phyloP scores from a whole-genome alignment of 768 basidiomycete genomes.

The Termitomyces eurrhizus region DNA sequence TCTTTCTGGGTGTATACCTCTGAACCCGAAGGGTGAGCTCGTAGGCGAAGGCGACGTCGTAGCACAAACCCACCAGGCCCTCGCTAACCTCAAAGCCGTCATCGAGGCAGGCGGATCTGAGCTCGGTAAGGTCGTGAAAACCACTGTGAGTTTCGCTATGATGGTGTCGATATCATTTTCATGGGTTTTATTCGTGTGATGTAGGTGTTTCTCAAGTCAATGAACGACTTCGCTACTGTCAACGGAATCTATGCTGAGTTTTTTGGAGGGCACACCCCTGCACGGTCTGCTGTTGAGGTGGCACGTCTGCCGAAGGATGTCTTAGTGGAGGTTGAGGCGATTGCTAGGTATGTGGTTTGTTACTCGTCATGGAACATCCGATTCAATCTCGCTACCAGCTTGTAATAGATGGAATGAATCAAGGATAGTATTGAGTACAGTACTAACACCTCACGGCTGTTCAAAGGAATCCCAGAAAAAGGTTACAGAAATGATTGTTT shows the following conservation, averaged over 20 bases:
- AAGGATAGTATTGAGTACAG: not conserved
- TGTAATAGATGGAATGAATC: conserved; percentile 24
- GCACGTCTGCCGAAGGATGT: conserved; percentile 87
- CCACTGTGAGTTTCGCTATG: conserved; percentile 57
- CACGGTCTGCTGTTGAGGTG: conserved; percentile 90
- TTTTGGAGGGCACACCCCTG: conserved; percentile 91
- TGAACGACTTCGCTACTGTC: conserved; percentile 85
- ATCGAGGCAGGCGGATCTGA: conserved; percentile 80
- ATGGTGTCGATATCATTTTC: not conserved
- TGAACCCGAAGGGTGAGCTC: conserved; percentile 74
- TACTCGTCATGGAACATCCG: not conserved
- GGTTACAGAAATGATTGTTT: conserved; percentile 7
- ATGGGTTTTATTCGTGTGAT: not conserved
- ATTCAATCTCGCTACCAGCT: conserved; percentile 19
- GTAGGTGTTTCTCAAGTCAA: conserved; percentile 88
- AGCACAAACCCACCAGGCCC: conserved; percentile 76
- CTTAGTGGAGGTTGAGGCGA: conserved; percentile 88
- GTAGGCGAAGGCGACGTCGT: conserved; percentile 68
- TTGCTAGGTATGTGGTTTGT: conserved; percentile 56
- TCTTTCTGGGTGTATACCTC: conserved; percentile 83
- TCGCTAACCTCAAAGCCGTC: conserved; percentile 83
- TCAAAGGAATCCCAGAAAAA: conserved; percentile 4
- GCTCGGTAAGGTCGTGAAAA: conserved; percentile 82
- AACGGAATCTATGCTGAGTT: conserved; percentile 80
- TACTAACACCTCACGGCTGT: not conserved